Conservation (phyloP, 495 filamentous ascomycete species). For the Lindgomyces ingoldianus region DNA sequence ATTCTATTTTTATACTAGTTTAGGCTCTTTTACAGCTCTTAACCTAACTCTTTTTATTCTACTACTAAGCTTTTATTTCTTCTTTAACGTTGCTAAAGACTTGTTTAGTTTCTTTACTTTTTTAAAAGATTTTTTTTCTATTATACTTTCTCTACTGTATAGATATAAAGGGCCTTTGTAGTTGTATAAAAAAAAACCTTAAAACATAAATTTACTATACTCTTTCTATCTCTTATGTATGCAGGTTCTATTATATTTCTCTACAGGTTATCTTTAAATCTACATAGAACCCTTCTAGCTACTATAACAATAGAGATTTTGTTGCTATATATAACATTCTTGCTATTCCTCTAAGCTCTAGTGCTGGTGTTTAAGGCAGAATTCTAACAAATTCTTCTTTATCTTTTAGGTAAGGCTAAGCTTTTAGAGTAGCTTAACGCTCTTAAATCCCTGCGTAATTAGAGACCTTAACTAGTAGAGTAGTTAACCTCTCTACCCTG, state of each 20-base stretch:
- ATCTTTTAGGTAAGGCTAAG: background rate
- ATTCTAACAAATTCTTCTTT: background rate
- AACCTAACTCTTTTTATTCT: no score
- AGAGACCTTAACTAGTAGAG: background rate
- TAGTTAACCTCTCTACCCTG: background rate
- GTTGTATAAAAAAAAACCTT: conserved; percentile 8
- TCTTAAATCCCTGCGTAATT: background rate
- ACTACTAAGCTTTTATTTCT: background rate
- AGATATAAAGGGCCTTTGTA: conserved; percentile 11
- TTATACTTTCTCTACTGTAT: background rate
- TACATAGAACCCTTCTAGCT: background rate
- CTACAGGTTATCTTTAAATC: background rate
- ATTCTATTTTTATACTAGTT: conserved; percentile 8
- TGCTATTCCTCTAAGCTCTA: conserved; percentile 1
- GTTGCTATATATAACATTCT: conserved; percentile 6
- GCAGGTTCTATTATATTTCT: background rate
- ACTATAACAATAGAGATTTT: background rate
- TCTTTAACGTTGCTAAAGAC: background rate
- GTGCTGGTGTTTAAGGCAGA: background rate
- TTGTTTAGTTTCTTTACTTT: conserved; percentile 1
- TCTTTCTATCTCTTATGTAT: conserved; percentile 1
- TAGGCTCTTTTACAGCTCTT: no score
- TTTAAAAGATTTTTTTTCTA: conserved; percentile 3
- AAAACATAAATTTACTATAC: conserved; percentile 14
- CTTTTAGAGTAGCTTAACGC: background rate